Base-by-base conservation (phyloP, 2,329 filamentous ascomycete species). In the Trichoderma atrobrunneum region DNA sequence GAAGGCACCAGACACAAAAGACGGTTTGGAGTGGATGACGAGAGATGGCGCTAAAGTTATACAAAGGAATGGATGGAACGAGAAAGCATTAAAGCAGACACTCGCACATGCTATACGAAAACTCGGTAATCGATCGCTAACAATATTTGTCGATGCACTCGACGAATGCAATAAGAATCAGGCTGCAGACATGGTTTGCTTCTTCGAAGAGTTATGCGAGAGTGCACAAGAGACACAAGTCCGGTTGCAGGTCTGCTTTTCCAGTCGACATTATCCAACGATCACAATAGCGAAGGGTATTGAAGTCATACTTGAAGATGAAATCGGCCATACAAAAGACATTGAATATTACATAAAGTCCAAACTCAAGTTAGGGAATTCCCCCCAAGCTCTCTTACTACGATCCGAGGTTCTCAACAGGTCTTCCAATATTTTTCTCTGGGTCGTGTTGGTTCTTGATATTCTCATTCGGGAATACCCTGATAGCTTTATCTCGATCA, bases 191-290 rank as follows among this genome's bases (percentile, higher is more conserved):
- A 85, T 87, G 81, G 74, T 86, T 0, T 54, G 72, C 0, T 83
- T 83, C 62, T 82, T 87, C 8, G 80, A 85, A 51, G 71, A 78
- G 14, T 5, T 87, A 0, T 79, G 80, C 0, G 75, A 82, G 2
- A 18, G 75, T 0, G 78, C 81, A 0, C 56, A 75, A 0, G 56
- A 73, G 1, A 70, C 7, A 0, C 57, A 67, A 0, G 48, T 76
- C 0, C 5, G 26, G 0, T 74, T 87, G 0, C 77, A 72, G 0
- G 74, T 85, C 0, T 86, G 83, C 66, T 82, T 87, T 2, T 84
- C 85, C 0, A 87, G 85, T 62, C 78, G 87, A 0, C 83, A 86
- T 51, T 87, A 87, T n/a, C 85, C 85, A 0, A 72, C 82, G 3
- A 81, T 87, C 21, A 78, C 64, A 0, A 76, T 83, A 0, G 18